A percentile compares a stretch with the other conserved stretches of the same genome.
Conservation (phyloP, 148 eudicot species). For the Camellia japonica region DNA sequence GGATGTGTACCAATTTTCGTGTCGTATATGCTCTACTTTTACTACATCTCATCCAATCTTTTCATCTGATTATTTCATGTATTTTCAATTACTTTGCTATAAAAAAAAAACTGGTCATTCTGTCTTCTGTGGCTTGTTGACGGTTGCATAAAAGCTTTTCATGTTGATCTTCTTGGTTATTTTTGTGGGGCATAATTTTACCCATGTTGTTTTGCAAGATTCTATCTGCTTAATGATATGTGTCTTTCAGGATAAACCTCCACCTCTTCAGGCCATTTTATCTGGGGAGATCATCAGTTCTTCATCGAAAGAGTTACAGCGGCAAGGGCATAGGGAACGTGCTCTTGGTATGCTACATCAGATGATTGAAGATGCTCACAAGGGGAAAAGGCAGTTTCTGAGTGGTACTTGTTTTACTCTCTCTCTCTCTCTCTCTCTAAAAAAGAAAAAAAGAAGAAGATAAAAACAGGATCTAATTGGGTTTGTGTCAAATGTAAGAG, state of each 20-base stretch:
- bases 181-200: background rate
- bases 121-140: too few species aligned
- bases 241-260: constrained; percentile 62
- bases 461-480: background rate
- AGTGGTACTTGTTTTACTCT: constrained; percentile 51
- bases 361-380: constrained; percentile 99
- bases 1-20: too few species aligned
- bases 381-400: constrained; percentile 93
- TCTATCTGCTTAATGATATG: background rate
- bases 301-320: constrained; percentile 42
- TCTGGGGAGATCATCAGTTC: constrained; percentile 60
- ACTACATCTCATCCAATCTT: too few species aligned
- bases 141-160: background rate
- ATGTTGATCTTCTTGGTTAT: background rate
- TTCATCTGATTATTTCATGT: too few species aligned
- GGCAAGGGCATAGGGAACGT: constrained; percentile 85
- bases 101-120: too few species aligned
- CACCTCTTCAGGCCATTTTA: constrained; percentile 66
- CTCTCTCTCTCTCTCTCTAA: too few species aligned
- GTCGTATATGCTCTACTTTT: too few species aligned
- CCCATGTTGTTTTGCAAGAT: background rate
- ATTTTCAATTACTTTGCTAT: too few species aligned
- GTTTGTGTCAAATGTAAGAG: background rate
- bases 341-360: constrained; percentile 93
- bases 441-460: too few species aligned